A percentile compares a stretch with the other conserved stretches of the same genome.
Conservation (phyloP, 306 rosid species). For the Vachellia pachyceras region DNA sequence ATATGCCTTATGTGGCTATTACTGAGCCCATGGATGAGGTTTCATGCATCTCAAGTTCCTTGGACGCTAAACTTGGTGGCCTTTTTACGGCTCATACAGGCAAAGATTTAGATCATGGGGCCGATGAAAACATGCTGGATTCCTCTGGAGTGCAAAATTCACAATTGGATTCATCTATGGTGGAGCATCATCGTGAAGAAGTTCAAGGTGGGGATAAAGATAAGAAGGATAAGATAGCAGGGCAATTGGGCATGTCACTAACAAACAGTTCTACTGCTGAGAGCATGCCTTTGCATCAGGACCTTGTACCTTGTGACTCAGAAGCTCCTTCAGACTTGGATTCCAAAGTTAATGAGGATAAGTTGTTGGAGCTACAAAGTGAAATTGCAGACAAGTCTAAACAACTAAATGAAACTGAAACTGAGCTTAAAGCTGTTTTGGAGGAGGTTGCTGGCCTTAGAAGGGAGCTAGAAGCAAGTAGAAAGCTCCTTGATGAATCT, state of each 20-base stretch:
- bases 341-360: slow-evolving; percentile 57
- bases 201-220: slow-evolving; percentile 58
- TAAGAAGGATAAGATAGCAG: slow-evolving; percentile 65
- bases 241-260: slow-evolving; percentile 77
- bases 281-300: slow-evolving; percentile 74
- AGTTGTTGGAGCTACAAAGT: slow-evolving; percentile 69
- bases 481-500: slow-evolving; percentile 92
- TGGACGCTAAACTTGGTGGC: slow-evolving; percentile 81
- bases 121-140: slow-evolving; percentile 95
- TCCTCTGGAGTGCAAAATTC: slow-evolving; percentile 75
- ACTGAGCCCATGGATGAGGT: slow-evolving; percentile 95
- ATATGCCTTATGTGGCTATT: slow-evolving; percentile 60
- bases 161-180: slow-evolving; percentile 86
- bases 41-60: slow-evolving; percentile 84
- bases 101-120: slow-evolving; percentile 66
- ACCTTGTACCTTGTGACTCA: slow-evolving; percentile 59
- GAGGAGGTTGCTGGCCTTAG: slow-evolving; percentile 75
- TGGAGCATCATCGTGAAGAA: slow-evolving; percentile 82
- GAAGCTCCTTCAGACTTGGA: slow-evolving; percentile 57
- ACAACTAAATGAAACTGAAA: slow-evolving; percentile 68
- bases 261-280: slow-evolving; percentile 97
- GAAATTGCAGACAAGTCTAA: slow-evolving; percentile 70
- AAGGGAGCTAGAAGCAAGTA: slow-evolving; percentile 79
- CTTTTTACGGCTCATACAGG: slow-evolving; percentile 59
- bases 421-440: slow-evolving; percentile 64